Evolutionary conservation across 345 rosid species (phyloP).

Genomic region (Citrus reticulata): DNA sequence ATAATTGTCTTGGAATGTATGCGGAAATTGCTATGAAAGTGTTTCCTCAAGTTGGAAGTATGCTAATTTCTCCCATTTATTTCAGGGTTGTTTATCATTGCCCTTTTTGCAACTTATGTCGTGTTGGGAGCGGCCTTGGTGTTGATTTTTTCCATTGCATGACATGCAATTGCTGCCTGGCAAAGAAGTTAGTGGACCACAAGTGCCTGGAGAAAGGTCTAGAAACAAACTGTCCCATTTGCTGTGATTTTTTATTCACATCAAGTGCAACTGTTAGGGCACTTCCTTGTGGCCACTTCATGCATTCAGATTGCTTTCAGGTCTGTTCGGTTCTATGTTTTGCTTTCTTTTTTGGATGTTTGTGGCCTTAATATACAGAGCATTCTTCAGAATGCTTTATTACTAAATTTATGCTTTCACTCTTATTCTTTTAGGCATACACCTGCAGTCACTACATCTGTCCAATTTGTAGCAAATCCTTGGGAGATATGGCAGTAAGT

Average conservation of each 20-base stretch:
- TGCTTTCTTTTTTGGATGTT: neutral
- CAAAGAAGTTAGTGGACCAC: conserved; percentile 54
- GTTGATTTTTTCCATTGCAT: conserved; percentile 65
- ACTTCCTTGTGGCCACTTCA: conserved; percentile 64
- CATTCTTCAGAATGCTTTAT: neutral
- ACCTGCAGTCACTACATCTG: conserved; percentile 62
- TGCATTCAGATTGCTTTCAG: conserved; percentile 70
- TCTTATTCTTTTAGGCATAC: conserved; percentile 42
- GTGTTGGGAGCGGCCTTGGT: conserved; percentile 61
- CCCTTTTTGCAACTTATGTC: conserved; percentile 62
- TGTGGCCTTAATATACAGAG: neutral
- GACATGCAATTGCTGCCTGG: conserved; percentile 60
- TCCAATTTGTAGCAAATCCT: conserved; percentile 61
- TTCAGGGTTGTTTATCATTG: conserved; percentile 57
- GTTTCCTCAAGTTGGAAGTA: neutral
- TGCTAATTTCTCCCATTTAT: conserved; percentile 7
- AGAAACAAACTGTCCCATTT: conserved; percentile 62
- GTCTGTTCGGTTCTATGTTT: conserved; percentile 21
- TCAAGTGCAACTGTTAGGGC: conserved; percentile 54
- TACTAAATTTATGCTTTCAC: conserved; percentile 1
- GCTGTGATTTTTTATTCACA: conserved; percentile 55
- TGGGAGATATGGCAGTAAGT: conserved; percentile 70
- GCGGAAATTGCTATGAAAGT: neutral
- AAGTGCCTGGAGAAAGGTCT: conserved; percentile 58
- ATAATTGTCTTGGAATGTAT: neutral